Evolutionary conservation across 2,329 filamentous ascomycete species (phyloP), one percentile per base, ranked within the genome.

Genomic region (Aplosporella prunicola): DNA sequence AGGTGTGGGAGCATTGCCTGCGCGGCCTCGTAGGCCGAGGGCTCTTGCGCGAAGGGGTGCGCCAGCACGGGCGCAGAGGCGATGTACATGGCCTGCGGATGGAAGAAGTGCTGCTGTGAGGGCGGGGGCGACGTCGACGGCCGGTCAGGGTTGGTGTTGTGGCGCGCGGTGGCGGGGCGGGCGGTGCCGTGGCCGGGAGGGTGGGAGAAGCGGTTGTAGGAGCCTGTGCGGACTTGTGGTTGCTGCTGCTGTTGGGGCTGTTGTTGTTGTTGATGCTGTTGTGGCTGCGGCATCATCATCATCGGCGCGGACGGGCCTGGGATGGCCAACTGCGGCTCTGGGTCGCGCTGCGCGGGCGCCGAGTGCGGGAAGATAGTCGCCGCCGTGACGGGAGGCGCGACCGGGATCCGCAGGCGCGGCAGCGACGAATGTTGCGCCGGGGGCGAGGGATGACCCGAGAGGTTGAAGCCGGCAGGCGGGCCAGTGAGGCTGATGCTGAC

Each of bases 401-500:
- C 20, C n/a, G 38, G 38, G 5, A 40, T 40, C 13, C 26, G 32
- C 10, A 40, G 38, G 17, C 38, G 38, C 18, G 38, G 38, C 16
- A 40, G 27, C 10, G 27, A 25, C 4, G 32, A 35, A 15, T 35
- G 32, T 22, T 40, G 38, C 25, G 38, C 38, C 13, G 32, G 38
- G n/a, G 38, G 38, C 13, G 38, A 35, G 37, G 37, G 8, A 39
- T 25, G 9, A n/a, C n/a, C n/a, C n/a, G n/a, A n/a, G n/a, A n/a
- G n/a, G n/a, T n/a, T n/a, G n/a, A 24, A 24, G 8, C 22, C 22
- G 8, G 22, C 22, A 8, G 22, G 22, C 8, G 22, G 22, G n/a
- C 22, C 22, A 22, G 26, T 60, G 11, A 60, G 41, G 41, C 57
- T 60, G 25, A 60, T 52, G 28, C 56, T 60, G n/a, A 51, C 46